Evolutionary conservation across 225 moss, liverwort and hornwort genomes (phyloP).

Genomic region (Marchantia polymorpha): DNA sequence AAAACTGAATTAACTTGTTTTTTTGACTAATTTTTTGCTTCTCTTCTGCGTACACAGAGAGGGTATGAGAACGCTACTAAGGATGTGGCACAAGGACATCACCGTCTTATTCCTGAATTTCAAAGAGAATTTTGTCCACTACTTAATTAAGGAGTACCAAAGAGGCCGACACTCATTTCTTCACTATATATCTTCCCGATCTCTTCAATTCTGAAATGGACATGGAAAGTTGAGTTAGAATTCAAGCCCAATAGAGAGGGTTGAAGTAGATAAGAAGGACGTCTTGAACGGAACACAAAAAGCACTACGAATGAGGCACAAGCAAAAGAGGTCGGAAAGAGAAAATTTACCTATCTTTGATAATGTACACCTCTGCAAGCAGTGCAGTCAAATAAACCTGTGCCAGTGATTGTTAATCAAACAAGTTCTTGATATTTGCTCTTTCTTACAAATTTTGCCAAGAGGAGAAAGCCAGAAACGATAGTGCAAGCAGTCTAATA

Average conservation of each 20-base stretch:
- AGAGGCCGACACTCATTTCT: constrained; percentile 16
- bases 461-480: constrained; percentile 23
- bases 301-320: no score
- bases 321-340: no score
- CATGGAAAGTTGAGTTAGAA: background rate
- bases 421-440: constrained; percentile 39
- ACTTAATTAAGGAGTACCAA: background rate
- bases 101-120: background rate
- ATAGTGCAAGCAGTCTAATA: constrained; percentile 20
- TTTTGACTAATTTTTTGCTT: no score
- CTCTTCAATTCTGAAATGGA: constrained; percentile 7
- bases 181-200: constrained; percentile 9
- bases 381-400: constrained; percentile 89
- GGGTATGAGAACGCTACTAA: no score
- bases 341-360: constrained; percentile 60
- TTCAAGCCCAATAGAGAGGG: no score
- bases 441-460: constrained; percentile 35
- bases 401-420: background rate
- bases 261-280: no score
- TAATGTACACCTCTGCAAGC: constrained; percentile 72
- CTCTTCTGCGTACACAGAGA: no score
- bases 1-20: no score
- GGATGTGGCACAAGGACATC: no score
- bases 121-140: background rate
- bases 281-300: no score